phyloP scores from a whole-genome alignment of 1,139 yeast genomes.

The Taphrina wiesneri region DNA sequence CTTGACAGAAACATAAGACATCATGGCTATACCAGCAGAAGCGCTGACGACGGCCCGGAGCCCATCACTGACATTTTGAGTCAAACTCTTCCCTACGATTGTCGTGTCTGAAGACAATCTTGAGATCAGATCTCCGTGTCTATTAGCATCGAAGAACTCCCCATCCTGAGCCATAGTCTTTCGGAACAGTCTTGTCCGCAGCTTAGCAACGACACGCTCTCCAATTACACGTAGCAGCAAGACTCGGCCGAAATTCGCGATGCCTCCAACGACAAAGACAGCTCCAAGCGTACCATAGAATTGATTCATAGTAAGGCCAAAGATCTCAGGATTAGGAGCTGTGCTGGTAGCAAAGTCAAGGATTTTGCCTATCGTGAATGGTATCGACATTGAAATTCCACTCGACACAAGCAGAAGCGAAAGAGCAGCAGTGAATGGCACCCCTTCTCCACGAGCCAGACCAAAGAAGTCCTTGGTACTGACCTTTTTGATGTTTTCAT shows the following conservation, averaged over 20 bases:
- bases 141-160: constrained; percentile 86
- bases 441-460: constrained; percentile 35
- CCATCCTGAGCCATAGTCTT: constrained; percentile 82
- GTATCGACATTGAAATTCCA: constrained; percentile 35
- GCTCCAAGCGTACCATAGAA: constrained; percentile 56
- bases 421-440: constrained; percentile 31
- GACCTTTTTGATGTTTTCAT: constrained; percentile 29
- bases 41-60: constrained; percentile 78
- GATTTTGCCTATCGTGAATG: constrained; percentile 60
- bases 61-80: constrained; percentile 91
- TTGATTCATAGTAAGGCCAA: constrained; percentile 53
- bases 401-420: constrained; percentile 31
- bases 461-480: constrained; percentile 28
- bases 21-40: constrained; percentile 77
- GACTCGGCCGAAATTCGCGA: constrained; percentile 78
- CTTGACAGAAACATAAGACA: constrained; percentile 82
- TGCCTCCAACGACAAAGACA: constrained; percentile 66
- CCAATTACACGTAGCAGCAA: constrained; percentile 74
- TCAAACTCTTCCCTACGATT: constrained; percentile 80
- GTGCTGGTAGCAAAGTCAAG: constrained; percentile 61
- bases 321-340: constrained; percentile 44
- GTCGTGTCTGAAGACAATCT: constrained; percentile 86
- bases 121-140: constrained; percentile 91
- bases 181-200: constrained; percentile 73
- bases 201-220: constrained; percentile 79